Evolutionary conservation across 129 eudicot species (phyloP).

Genomic region (Flaveria linearis): DNA sequence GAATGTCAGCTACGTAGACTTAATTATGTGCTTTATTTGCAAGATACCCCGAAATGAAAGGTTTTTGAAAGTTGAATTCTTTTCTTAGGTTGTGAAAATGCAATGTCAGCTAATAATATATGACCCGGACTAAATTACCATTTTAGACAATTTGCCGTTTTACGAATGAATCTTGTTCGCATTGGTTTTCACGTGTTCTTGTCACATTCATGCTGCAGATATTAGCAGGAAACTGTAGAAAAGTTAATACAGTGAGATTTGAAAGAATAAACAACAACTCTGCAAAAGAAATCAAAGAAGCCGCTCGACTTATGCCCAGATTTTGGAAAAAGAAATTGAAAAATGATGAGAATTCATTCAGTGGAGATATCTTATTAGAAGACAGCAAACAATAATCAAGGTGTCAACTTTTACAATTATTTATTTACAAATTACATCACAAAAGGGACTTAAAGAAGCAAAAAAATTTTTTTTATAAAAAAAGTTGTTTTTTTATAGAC

Average conservation of each 20-base stretch:
- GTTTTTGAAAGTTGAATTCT: background rate
- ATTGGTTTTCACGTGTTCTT: background rate
- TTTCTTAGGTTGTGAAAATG: background rate
- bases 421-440: slow-evolving; percentile 26
- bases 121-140: background rate
- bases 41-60: background rate
- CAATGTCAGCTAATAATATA: background rate
- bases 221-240: slow-evolving; percentile 58
- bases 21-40: background rate
- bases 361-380: slow-evolving; percentile 33
- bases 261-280: slow-evolving; percentile 47
- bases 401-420: slow-evolving; percentile 35
- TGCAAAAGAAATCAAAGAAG: slow-evolving; percentile 52
- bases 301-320: slow-evolving; percentile 50
- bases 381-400: slow-evolving; percentile 31
- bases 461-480: background rate
- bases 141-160: background rate
- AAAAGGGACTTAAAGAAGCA: slow-evolving; percentile 3
- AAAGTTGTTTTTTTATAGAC: slow-evolving; percentile 37
- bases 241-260: slow-evolving; percentile 57
- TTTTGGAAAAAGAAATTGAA: slow-evolving; percentile 53
- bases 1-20: background rate
- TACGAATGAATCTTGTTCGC: background rate
- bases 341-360: slow-evolving; percentile 36
- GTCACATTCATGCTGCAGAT: slow-evolving; percentile 40